Conservation (phyloP, 371 early-diverging fungal genomes). For the Apophysomyces variabilis region DNA sequence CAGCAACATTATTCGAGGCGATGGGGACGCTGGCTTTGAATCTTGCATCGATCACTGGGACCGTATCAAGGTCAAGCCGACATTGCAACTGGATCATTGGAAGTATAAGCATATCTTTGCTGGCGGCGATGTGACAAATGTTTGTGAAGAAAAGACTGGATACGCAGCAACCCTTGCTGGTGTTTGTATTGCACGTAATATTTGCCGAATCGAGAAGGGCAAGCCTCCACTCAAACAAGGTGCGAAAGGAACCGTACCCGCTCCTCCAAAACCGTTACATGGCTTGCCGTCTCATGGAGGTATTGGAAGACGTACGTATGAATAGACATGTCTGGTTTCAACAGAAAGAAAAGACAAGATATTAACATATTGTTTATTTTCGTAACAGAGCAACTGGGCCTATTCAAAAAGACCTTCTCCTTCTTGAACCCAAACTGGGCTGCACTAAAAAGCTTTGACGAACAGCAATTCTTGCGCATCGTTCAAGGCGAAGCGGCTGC, state of each 20-base stretch:
- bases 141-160: constrained; percentile 62
- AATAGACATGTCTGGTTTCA: background rate
- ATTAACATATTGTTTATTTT: background rate
- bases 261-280: constrained; percentile 34
- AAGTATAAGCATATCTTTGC: constrained; percentile 63
- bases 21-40: constrained; percentile 30
- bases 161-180: constrained; percentile 57
- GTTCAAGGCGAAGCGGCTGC: constrained; percentile 35
- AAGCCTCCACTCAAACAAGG: constrained; percentile 41
- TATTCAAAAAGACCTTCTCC: constrained; percentile 32
- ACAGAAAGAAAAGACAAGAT: background rate
- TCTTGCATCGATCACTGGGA: constrained; percentile 37
- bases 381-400: constrained; percentile 23
- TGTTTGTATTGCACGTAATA: constrained; percentile 45
- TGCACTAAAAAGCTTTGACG: constrained; percentile 42
- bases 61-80: constrained; percentile 57
- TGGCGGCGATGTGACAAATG: constrained; percentile 67
- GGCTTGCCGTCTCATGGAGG: constrained; percentile 34
- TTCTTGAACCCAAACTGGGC: constrained; percentile 43
- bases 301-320: constrained; percentile 34
- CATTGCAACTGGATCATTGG: constrained; percentile 60
- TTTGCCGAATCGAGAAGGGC: constrained; percentile 46
- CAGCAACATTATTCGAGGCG: constrained; percentile 22
- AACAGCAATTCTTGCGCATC: constrained; percentile 34
- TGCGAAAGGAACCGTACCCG: constrained; percentile 37